Percentiles rank a stretch among this genome's conserved stretches.
These are phyloP conservation scores for Panaeolus papilionaceus DNA, from an alignment of 768 basidiomycete genomes.

Conservation along the genomic window DNA sequence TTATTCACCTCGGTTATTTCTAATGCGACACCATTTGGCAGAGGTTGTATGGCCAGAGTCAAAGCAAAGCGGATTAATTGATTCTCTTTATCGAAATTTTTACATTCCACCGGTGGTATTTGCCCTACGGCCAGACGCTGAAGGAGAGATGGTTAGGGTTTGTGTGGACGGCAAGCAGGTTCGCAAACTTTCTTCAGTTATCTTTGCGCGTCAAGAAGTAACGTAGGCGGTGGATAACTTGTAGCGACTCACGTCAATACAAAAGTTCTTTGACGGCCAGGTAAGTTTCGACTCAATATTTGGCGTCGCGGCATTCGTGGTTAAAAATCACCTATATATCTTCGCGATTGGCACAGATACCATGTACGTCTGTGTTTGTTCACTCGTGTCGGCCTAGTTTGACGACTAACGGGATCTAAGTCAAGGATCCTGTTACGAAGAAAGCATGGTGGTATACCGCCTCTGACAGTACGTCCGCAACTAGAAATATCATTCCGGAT, in stretches of 20 bases:
- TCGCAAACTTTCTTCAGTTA: slow-evolving; percentile 39
- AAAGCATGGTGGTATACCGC: slow-evolving; percentile 69
- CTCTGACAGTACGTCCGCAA: slow-evolving; percentile 48
- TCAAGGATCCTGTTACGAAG: slow-evolving; percentile 61
- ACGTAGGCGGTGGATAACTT: neutral
- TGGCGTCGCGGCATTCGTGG: neutral
- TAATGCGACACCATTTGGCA: slow-evolving; percentile 31
- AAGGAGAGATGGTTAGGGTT: slow-evolving; percentile 60
- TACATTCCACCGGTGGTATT: slow-evolving; percentile 85
- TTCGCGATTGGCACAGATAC: slow-evolving; percentile 45
- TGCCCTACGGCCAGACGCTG: slow-evolving; percentile 58
- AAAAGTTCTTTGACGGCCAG: slow-evolving; percentile 76
- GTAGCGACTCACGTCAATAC: slow-evolving; percentile 78
- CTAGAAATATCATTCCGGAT: slow-evolving; percentile 59
- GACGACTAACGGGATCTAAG: slow-evolving; percentile 37
- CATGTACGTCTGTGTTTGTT: slow-evolving; percentile 46
- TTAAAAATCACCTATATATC: slow-evolving; percentile 20
- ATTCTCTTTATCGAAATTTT: slow-evolving; percentile 79
- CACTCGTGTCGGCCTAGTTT: neutral
- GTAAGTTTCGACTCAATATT: slow-evolving; percentile 43
- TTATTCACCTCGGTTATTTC: slow-evolving; percentile 10
- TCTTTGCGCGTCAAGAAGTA: neutral
- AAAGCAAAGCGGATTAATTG: slow-evolving; percentile 76
- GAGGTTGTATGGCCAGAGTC: slow-evolving; percentile 79
- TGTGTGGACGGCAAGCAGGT: slow-evolving; percentile 90